Evolutionary conservation across 2,329 filamentous ascomycete genomes (phyloP), one percentile per base, ranked within the genome.

Genomic region (Colletotrichum abscissum): DNA sequence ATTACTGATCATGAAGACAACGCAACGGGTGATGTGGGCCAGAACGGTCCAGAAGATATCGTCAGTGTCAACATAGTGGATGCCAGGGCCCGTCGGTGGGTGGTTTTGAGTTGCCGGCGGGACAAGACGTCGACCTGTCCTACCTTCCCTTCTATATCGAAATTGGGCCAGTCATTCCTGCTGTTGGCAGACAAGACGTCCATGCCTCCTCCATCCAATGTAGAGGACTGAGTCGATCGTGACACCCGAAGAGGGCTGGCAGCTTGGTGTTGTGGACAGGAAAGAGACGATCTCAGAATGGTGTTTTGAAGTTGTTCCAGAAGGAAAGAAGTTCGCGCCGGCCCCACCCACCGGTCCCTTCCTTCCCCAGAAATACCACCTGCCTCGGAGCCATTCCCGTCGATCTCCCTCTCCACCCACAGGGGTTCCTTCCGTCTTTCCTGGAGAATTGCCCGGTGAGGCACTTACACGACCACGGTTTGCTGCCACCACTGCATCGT

Each of bases 261-360:
- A 69, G 16, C 63, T 33, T 69, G 52, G 19, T 14, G 46, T 19
- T 11, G 58, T 55, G 30, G 49, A 58, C 57, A 62, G 56, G 71
- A 71, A 71, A 71, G 67, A 56, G 28, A 62, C 19, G 33, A 66
- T 42, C 38, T 42, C 38, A 19, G 38, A 16, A 42, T 70, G 56
- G 67, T 58, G 71, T 73, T 73, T 73, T 65, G 71, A 58, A 63
- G 55, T 60, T 71, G 67, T 73, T 73, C 67, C 71, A 73, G 60
- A 66, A 59, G 67, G 49, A 63, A 49, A 38, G 35, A 66, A 66
- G 67, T 73, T 73, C 66, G 63, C 55, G 46, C 16, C 55, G 30
- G 59, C 59, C 66, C 70, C 70, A 73, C 67, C 70, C 42, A 62
- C 54, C 54, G 52, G 52, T 11, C 59, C 46, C 60, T 62, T 73